Conservation (phyloP, 768 basidiomycete genomes). For the Psilocybe cyanescens region DNA sequence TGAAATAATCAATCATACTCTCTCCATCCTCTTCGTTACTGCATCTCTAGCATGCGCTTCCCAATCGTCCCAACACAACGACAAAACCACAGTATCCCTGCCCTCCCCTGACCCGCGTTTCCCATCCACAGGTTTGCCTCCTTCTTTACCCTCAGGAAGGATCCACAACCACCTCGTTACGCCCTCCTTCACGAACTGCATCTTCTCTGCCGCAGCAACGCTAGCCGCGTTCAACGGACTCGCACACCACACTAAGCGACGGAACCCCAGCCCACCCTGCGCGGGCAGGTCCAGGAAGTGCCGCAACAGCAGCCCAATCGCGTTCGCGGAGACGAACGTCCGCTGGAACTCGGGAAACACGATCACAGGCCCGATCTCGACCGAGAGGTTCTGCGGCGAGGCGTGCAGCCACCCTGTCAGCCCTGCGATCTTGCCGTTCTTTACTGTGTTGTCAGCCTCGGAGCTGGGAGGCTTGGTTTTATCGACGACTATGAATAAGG, state of each 20-base stretch:
- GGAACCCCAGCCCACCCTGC: slow-evolving; percentile 50
- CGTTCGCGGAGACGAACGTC: slow-evolving; percentile 52
- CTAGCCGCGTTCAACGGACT: slow-evolving; percentile 48
- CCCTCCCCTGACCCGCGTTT: slow-evolving; percentile 37
- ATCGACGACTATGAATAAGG: slow-evolving; percentile 53
- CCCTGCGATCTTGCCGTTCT: slow-evolving; percentile 44
- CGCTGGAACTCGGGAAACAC: slow-evolving; percentile 51
- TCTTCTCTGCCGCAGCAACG: slow-evolving; percentile 47
- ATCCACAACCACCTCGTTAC: slow-evolving; percentile 52
- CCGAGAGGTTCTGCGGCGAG: slow-evolving; percentile 30
- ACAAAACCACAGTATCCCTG: slow-evolving; percentile 39
- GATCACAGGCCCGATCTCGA: slow-evolving; percentile 55
- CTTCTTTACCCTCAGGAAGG: slow-evolving; percentile 34
- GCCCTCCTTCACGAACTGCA: slow-evolving; percentile 58
- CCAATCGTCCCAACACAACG: slow-evolving; percentile 56
- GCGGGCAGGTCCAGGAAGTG: slow-evolving; percentile 40
- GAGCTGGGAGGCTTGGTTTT: slow-evolving; percentile 36
- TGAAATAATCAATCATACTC: slow-evolving; percentile 18
- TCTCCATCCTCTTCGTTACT: slow-evolving; percentile 32
- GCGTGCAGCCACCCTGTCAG: slow-evolving; percentile 48
- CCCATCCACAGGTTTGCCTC: slow-evolving; percentile 20
- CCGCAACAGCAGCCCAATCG: slow-evolving; percentile 43
- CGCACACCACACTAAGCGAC: slow-evolving; percentile 59
- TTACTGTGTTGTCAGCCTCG: slow-evolving; percentile 15
- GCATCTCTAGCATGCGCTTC: slow-evolving; percentile 37